phyloP scores from a whole-genome alignment of 345 rosid genomes.

The Boechera divaricarpa region DNA sequence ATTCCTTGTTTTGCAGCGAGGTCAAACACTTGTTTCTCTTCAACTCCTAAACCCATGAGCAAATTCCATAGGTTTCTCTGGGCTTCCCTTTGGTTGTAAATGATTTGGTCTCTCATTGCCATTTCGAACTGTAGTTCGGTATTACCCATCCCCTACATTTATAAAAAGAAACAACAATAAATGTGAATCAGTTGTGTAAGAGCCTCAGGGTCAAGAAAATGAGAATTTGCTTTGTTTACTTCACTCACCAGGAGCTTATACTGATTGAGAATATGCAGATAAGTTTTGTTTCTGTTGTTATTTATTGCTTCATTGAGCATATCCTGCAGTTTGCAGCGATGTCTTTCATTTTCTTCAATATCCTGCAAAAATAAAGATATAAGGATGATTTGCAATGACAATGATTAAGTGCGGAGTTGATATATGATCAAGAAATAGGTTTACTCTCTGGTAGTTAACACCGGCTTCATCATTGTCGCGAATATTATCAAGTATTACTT shows the following conservation, averaged over 20 bases:
- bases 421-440: slow-evolving; percentile 16
- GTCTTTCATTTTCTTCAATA: slow-evolving; percentile 83
- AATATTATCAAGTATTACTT: slow-evolving; percentile 93
- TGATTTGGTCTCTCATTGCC: slow-evolving; percentile 96
- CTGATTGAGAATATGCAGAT: slow-evolving; percentile 84
- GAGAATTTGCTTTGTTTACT: slow-evolving; percentile 4
- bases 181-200: slow-evolving; percentile 9
- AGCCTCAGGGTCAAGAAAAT: slow-evolving; percentile 15
- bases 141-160: slow-evolving; percentile 82
- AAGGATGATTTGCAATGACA: slow-evolving; percentile 15
- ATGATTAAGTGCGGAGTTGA: slow-evolving; percentile 12
- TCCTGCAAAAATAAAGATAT: slow-evolving; percentile 58
- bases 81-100: slow-evolving; percentile 85
- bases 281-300: slow-evolving; percentile 80
- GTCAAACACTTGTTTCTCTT: slow-evolving; percentile 73
- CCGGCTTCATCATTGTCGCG: slow-evolving; percentile 97
- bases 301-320: slow-evolving; percentile 88
- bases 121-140: slow-evolving; percentile 94
- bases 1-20: slow-evolving; percentile 83
- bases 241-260: slow-evolving; percentile 90
- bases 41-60: slow-evolving; percentile 78
- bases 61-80: slow-evolving; percentile 83
- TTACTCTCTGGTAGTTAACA: slow-evolving; percentile 76
- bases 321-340: slow-evolving; percentile 73
- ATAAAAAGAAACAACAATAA: slow-evolving; percentile 36